phyloP scores from a whole-genome alignment of 352 stramenopile genomes.

The Globisporangium parvum region DNA sequence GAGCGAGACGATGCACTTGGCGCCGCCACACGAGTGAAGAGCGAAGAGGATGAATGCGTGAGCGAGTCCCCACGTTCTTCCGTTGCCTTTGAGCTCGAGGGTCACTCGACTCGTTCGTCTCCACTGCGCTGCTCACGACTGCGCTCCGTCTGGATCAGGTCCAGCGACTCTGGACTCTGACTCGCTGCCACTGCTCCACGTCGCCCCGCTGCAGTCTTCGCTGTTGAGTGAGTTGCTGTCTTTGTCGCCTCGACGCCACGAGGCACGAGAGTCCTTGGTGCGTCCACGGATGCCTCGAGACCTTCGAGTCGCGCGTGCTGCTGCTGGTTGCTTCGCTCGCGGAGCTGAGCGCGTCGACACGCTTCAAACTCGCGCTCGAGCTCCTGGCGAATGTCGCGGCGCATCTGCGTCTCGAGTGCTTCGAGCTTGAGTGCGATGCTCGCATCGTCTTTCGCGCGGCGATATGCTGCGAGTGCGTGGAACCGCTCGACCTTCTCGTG shows the following conservation, averaged over 20 bases:
- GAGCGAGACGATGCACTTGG: background rate
- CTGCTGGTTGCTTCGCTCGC: conserved; percentile 9
- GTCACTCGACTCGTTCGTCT: too few species aligned
- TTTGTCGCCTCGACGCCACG: background rate
- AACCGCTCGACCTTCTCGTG: conserved; percentile 41
- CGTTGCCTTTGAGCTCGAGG: too few species aligned
- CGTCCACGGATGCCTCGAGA: background rate
- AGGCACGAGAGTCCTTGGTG: too few species aligned
- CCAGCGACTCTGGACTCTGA: too few species aligned
- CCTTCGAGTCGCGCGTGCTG: background rate
- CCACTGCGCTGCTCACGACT: too few species aligned
- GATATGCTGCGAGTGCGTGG: conserved; percentile 32
- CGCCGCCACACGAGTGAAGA: background rate
- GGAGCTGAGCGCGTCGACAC: conserved; percentile 27
- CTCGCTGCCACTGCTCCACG: too few species aligned
- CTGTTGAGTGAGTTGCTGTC: background rate
- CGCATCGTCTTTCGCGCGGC: conserved; percentile 46
- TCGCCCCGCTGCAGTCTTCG: background rate
- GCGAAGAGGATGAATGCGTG: background rate
- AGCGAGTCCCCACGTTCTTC: too few species aligned
- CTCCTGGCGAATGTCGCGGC: conserved; percentile 49
- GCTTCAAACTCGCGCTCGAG: conserved; percentile 61
- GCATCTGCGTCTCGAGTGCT: conserved; percentile 36
- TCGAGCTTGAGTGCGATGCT: conserved; percentile 25
- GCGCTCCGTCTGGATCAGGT: too few species aligned